phyloP scores from a whole-genome alignment of 2,329 filamentous ascomycete genomes.

The Talaromyces rugulosus region DNA sequence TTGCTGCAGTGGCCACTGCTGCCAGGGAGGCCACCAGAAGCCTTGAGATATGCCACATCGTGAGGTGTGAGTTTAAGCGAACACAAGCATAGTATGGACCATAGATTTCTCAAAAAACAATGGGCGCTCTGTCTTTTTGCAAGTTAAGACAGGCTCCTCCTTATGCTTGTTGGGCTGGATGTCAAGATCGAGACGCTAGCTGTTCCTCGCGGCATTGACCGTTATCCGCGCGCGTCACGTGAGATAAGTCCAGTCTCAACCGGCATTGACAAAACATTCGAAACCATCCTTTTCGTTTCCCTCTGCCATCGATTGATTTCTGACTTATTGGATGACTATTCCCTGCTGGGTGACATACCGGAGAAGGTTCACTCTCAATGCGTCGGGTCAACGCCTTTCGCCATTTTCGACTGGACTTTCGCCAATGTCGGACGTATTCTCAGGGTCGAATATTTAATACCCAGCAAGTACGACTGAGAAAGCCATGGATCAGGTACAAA shows the following conservation, averaged over 20 bases:
- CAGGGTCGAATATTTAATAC: neutral
- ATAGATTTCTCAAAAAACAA: neutral
- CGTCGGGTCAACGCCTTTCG: constrained; percentile 28
- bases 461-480: constrained; percentile 30
- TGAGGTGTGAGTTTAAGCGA: neutral
- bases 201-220: neutral
- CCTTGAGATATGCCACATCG: constrained; percentile 25
- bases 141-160: neutral
- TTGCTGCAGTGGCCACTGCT: constrained; percentile 23
- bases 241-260: neutral
- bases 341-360: constrained; percentile 1
- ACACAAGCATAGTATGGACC: neutral
- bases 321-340: neutral
- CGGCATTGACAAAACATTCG: neutral
- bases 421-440: constrained; percentile 16
- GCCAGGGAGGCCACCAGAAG: constrained; percentile 25
- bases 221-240: neutral
- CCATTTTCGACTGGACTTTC: constrained; percentile 21
- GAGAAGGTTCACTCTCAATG: constrained; percentile 26
- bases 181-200: neutral
- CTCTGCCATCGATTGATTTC: neutral
- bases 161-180: neutral
- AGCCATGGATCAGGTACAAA: constrained; percentile 30
- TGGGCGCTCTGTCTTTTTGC: neutral
- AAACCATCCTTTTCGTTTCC: neutral